A percentile compares a stretch with the other conserved stretches of the same genome.
These are phyloP conservation scores for Furcasterigmium furcatum DNA, from an alignment of 2,329 filamentous ascomycete genomes.

Conservation along the genomic window DNA sequence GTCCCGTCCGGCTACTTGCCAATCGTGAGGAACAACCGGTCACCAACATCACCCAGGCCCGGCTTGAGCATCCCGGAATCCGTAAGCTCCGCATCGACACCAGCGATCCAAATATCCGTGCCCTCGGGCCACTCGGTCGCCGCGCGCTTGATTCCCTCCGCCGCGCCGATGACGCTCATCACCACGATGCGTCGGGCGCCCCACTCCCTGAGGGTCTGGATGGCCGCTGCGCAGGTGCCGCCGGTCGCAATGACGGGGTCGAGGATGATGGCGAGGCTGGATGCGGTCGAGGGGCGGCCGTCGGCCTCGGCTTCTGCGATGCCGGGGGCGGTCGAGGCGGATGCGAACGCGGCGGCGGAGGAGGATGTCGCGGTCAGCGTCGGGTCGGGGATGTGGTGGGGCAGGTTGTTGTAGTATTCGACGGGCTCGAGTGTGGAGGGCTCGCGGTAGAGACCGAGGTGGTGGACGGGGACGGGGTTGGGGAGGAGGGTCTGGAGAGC, in stretches of 20 bases:
- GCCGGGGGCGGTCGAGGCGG: not conserved
- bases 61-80: constrained; percentile 86
- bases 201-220: constrained; percentile 87
- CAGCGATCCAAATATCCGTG: constrained; percentile 79
- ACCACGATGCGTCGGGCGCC: constrained; percentile 80
- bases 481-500: constrained; percentile 83
- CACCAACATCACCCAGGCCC: constrained; percentile 85
- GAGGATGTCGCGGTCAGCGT: constrained; percentile 29
- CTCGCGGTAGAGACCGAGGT: constrained; percentile 92
- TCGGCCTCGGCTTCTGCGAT: not conserved
- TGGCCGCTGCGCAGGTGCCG: constrained; percentile 83
- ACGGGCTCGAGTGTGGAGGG: constrained; percentile 83
- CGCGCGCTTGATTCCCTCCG: constrained; percentile 66
- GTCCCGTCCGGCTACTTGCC: constrained; percentile 59
- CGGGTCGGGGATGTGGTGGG: constrained; percentile 57
- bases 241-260: constrained; percentile 95
- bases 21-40: constrained; percentile 83
- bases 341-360: constrained; percentile 17
- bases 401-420: constrained; percentile 97
- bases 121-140: constrained; percentile 75
- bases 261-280: constrained; percentile 72
- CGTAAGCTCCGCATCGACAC: constrained; percentile 71
- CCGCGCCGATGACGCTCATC: constrained; percentile 70
- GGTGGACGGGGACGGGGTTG: constrained; percentile 76
- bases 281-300: constrained; percentile 9